These are phyloP conservation scores for Globisporangium uncinulatum DNA, from an alignment of 352 stramenopile species.

Conservation along the genomic window DNA sequence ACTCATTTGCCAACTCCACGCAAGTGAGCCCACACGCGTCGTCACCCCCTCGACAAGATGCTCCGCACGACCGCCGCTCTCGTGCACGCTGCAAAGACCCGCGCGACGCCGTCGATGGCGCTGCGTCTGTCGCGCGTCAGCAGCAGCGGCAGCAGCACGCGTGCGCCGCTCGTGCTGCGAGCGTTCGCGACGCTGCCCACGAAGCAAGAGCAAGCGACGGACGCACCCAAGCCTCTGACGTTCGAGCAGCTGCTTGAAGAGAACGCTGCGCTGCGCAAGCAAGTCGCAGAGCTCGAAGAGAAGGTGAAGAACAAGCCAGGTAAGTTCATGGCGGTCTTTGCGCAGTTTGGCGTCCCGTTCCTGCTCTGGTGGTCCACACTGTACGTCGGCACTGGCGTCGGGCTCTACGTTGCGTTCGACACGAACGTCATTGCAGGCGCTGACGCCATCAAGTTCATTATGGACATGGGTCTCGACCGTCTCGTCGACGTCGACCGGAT, in stretches of 20 bases:
- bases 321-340: conserved; percentile 72
- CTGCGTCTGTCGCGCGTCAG: conserved; percentile 11
- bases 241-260: conserved; percentile 71
- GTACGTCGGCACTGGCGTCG: conserved; percentile 65
- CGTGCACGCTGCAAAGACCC: conserved; percentile 6
- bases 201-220: conserved; percentile 22
- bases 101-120: neutral
- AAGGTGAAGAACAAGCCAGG: conserved; percentile 63
- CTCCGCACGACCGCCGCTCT: conserved; percentile 10
- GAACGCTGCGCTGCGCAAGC: conserved; percentile 68
- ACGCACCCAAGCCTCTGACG: conserved; percentile 23
- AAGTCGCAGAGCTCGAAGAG: conserved; percentile 54
- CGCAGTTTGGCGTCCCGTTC: conserved; percentile 84
- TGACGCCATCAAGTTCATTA: conserved; percentile 83
- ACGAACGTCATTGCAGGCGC: conserved; percentile 57
- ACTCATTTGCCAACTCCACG: neutral
- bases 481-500: conserved; percentile 67
- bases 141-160: neutral
- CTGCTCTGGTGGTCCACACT: conserved; percentile 77
- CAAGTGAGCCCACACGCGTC: neutral
- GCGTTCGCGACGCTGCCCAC: conserved; percentile 47
- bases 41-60: conserved; percentile 1
- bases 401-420: conserved; percentile 75
- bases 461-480: conserved; percentile 71
- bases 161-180: conserved; percentile 16